These are phyloP conservation scores for Annulohypoxylon moriforme DNA, from an alignment of 495 filamentous ascomycete species.

Conservation along the genomic window DNA sequence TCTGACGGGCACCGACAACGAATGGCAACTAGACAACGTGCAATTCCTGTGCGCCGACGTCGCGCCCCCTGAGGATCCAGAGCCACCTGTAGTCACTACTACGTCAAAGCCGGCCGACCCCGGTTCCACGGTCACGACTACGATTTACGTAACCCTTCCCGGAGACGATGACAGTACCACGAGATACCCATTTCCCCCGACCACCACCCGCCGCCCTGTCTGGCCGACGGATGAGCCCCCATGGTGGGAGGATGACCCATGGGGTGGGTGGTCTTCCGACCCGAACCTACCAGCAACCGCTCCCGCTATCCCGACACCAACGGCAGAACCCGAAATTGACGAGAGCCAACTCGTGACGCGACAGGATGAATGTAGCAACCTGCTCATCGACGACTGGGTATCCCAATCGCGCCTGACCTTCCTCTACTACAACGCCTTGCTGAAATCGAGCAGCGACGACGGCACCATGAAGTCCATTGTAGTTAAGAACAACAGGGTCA, in stretches of 20 bases:
- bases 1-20: conserved; percentile 47
- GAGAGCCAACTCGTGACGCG: conserved; percentile 22
- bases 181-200: conserved; percentile 21
- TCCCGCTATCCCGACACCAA: conserved; percentile 8
- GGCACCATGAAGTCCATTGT: conserved; percentile 68
- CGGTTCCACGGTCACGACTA: conserved; percentile 27
- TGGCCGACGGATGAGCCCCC: conserved; percentile 22
- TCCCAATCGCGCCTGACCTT: conserved; percentile 74
- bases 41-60: conserved; percentile 59
- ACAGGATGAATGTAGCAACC: conserved; percentile 57
- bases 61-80: conserved; percentile 31
- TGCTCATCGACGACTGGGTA: conserved; percentile 70
- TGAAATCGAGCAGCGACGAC: conserved; percentile 69
- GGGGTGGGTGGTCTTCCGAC: conserved; percentile 20
- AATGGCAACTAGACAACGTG: conserved; percentile 65
- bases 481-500: conserved; percentile 64
- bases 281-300: conserved; percentile 22
- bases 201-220: conserved; percentile 19
- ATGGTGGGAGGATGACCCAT: conserved; percentile 43
- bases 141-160: conserved; percentile 30
- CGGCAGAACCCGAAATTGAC: neutral
- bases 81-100: conserved; percentile 29
- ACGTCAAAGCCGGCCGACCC: conserved; percentile 27
- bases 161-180: conserved; percentile 28
- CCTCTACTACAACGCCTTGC: conserved; percentile 70